A percentile compares a stretch with the other conserved stretches of the same genome.
Evolutionary conservation across 2,329 filamentous ascomycete genomes (phyloP).

Genomic region (Cercospora beticola): DNA sequence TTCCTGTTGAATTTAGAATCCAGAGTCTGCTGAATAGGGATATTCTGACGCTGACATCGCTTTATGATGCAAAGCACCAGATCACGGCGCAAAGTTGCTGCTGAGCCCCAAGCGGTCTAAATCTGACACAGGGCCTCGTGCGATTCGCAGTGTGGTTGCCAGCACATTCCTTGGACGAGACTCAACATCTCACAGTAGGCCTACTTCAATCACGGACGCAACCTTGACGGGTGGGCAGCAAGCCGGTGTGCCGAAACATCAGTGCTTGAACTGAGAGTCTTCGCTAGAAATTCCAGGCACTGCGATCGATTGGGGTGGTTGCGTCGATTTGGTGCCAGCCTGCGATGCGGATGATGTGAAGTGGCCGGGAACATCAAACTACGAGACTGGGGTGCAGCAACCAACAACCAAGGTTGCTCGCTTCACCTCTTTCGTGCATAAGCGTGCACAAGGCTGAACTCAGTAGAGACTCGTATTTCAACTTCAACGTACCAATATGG

Average conservation of each 20-base stretch:
- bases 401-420: slow-evolving; percentile 1
- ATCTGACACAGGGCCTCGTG: background rate
- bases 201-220: slow-evolving; percentile 5
- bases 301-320: background rate
- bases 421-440: background rate
- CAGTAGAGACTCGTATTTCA: background rate
- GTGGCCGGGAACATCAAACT: background rate
- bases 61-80: slow-evolving; percentile 3
- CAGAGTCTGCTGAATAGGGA: slow-evolving; percentile 2
- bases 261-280: slow-evolving; percentile 2
- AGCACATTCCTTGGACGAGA: slow-evolving; percentile 12
- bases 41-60: slow-evolving; percentile 1
- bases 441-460: background rate
- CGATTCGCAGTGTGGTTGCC: slow-evolving; percentile 8
- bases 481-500: background rate
- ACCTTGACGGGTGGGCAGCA: slow-evolving; percentile 18
- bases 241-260: slow-evolving; percentile 9
- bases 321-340: background rate
- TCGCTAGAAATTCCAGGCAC: background rate
- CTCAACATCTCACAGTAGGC: slow-evolving; percentile 2
- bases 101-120: slow-evolving; percentile 12
- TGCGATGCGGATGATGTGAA: background rate
- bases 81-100: background rate
- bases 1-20: background rate
- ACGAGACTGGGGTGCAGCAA: background rate